Evolutionary conservation across 2,329 filamentous ascomycete species (phyloP), one percentile per base, ranked within the genome.

Genomic region (Alternaria sp.): DNA sequence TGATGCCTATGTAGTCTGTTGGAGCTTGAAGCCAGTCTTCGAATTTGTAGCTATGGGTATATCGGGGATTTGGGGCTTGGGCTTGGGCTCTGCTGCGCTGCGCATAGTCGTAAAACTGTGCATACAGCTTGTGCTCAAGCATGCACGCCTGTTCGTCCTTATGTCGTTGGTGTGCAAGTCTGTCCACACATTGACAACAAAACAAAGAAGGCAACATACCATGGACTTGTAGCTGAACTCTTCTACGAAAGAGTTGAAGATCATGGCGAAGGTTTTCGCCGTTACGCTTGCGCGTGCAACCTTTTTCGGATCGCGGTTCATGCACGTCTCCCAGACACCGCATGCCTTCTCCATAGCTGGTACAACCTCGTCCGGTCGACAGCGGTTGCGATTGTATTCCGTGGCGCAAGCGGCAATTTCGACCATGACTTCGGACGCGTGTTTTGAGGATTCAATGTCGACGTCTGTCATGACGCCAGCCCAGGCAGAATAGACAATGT

Each of bases 241-340:
- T 69, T 96, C 92, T 4, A 96, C 89, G 76, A 98, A 97, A 70
- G 90, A 90, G 75, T 98, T 97, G 77, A 98, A 89, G 39, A 99
- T 96, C 72, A 92, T 88, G 0, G 94, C 94, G 73, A 97, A 90
- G 26, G 93, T 95, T 72, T 91, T 90, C 5, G 92, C 93, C 17
- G 90, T 92, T 37, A 97, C 87, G 70, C 89, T 90, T 40, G 94
- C 90, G 36, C 89, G 84, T 66, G 91, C 93, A 55, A 97, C 87
- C 55, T 87, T 87, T 42, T 88, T 84, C 0, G 93, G 89, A 71
- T 97, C 91, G 65, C 89, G 87, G 65, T 89, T 88, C 92, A 97
- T 97, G 78, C 95, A 98, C 31, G 86, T 82, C 63, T 90, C 88
- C 94, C 94, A 98, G 61, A 89, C 86, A 33, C 88, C 85, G 75